Conservation (phyloP, 768 basidiomycete genomes). For the Kwoniella dendrophila region DNA sequence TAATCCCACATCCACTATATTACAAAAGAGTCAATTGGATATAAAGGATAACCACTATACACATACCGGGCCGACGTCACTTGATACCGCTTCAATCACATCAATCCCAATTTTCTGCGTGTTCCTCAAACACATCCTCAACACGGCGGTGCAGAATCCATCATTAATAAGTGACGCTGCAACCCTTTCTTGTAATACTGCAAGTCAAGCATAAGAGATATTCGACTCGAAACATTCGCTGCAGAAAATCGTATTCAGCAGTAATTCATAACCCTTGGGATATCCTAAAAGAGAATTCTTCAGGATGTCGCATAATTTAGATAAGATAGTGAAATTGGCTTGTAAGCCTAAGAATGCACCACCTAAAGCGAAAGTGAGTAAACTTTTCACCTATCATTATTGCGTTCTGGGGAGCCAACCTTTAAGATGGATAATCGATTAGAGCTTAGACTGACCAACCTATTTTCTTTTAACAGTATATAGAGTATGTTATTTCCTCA, state of each 20-base stretch:
- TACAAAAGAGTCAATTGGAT: too few species aligned
- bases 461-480: constrained; percentile 65
- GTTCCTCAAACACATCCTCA: too few species aligned
- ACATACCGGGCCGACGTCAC: constrained; percentile 2
- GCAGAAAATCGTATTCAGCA: too few species aligned
- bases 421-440: background rate
- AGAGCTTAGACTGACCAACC: background rate
- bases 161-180: too few species aligned
- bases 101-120: too few species aligned
- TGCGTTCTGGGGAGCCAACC: background rate
- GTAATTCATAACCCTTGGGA: too few species aligned
- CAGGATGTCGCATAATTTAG: constrained; percentile 48
- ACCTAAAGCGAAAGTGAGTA: constrained; percentile 86
- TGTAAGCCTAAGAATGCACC: constrained; percentile 96
- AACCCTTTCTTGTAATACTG: too few species aligned
- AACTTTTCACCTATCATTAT: background rate
- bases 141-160: too few species aligned
- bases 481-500: constrained; percentile 72
- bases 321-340: constrained; percentile 86
- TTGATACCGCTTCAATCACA: background rate
- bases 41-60: background rate
- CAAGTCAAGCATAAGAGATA: too few species aligned
- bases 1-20: background rate
- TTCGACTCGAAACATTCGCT: too few species aligned
- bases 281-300: background rate